These are phyloP conservation scores for Leavenworthia alabamica DNA, from an alignment of 345 rosid species.

Conservation along the genomic window DNA sequence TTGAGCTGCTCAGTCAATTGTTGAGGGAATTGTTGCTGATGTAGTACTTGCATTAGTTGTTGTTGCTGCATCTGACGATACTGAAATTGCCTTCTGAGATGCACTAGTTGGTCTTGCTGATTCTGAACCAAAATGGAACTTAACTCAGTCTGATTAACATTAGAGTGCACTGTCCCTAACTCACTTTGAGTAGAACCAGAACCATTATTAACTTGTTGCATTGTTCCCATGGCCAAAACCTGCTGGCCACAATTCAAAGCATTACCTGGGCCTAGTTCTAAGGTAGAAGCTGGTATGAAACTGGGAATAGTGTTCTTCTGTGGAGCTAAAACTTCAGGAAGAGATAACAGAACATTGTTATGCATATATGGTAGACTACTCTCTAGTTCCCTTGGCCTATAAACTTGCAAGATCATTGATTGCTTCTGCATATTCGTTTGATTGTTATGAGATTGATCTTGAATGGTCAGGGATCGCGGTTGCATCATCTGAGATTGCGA, in stretches of 20 bases:
- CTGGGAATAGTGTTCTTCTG: conserved; percentile 60
- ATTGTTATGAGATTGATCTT: conserved; percentile 56
- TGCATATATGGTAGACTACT: conserved; percentile 54
- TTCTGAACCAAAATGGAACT: conserved; percentile 67
- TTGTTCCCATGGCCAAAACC: conserved; percentile 45
- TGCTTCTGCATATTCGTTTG: conserved; percentile 66
- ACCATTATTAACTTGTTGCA: conserved; percentile 53
- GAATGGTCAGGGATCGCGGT: conserved; percentile 7
- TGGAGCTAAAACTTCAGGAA: conserved; percentile 54
- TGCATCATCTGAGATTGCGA: conserved; percentile 49
- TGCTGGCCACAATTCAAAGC: conserved; percentile 52
- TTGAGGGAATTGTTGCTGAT: neutral
- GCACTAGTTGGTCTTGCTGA: conserved; percentile 30
- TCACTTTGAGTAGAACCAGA: conserved; percentile 61
- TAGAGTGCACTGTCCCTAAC: conserved; percentile 46
- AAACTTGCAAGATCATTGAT: conserved; percentile 56
- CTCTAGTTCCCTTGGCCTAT: conserved; percentile 53
- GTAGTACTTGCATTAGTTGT: neutral
- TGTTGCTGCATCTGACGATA: neutral
- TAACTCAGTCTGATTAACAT: conserved; percentile 52
- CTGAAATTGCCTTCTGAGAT: neutral
- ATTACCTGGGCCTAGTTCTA: conserved; percentile 75
- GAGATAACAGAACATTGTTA: conserved; percentile 59
- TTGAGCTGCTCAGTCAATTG: neutral
- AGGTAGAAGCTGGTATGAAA: conserved; percentile 45